A percentile compares a stretch with the other conserved stretches of the same genome.
Evolutionary conservation across 2,329 filamentous ascomycete genomes (phyloP).

Genomic region (Aspergillus floridensis): DNA sequence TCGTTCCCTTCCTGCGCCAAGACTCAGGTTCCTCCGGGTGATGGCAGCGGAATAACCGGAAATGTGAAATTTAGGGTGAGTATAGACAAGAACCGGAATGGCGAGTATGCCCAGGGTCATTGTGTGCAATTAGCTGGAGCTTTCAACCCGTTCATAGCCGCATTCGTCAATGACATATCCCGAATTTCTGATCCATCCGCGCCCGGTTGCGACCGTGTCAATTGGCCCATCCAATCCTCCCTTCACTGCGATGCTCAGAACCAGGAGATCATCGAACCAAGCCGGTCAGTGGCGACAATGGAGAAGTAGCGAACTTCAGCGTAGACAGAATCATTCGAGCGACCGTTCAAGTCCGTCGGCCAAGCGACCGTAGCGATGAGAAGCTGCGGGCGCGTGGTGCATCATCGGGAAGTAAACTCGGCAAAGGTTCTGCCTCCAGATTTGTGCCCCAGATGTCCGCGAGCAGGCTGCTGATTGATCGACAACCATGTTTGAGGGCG

Average conservation of each 20-base stretch:
- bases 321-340: background rate
- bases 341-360: background rate
- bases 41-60: constrained; percentile 2
- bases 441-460: background rate
- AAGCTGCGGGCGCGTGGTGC: background rate
- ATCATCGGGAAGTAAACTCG: background rate
- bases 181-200: constrained; percentile 1
- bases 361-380: background rate
- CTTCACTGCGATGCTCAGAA: constrained; percentile 2
- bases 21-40: background rate
- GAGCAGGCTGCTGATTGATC: background rate
- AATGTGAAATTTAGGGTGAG: background rate
- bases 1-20: background rate
- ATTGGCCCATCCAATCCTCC: background rate
- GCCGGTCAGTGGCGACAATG: background rate
- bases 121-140: background rate
- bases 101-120: background rate
- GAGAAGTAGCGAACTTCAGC: background rate
- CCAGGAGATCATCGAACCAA: background rate
- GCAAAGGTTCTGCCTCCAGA: background rate
- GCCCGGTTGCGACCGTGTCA: constrained; percentile 22
- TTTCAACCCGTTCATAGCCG: constrained; percentile 12
- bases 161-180: constrained; percentile 17
- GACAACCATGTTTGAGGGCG: background rate
- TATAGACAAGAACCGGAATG: background rate